phyloP scores from a whole-genome alignment of 257 asterid species.

The Solanum pimpinellifolium region DNA sequence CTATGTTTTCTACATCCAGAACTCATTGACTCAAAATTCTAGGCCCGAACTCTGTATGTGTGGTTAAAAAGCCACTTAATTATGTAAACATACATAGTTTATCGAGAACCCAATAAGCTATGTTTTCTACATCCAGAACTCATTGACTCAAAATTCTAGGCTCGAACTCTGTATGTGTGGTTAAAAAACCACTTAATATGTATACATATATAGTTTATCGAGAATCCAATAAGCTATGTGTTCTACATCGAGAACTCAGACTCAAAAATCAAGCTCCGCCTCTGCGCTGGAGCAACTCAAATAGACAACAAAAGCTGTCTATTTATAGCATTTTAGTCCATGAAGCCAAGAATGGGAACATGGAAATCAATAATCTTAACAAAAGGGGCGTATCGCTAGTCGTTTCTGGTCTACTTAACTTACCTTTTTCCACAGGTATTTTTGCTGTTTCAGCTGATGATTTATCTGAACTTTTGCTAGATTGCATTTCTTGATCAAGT shows the following conservation, averaged over 20 bases:
- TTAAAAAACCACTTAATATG: too few relatives aligned
- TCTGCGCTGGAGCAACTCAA: background rate
- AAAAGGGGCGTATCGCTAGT: slow-evolving; percentile 32
- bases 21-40: too few relatives aligned
- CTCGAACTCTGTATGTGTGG: too few relatives aligned
- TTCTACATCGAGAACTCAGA: background rate
- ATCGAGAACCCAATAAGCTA: too few relatives aligned
- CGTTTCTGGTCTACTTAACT: slow-evolving; percentile 4
- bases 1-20: too few relatives aligned
- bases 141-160: too few relatives aligned
- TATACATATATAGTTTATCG: background rate
- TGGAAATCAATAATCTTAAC: slow-evolving; percentile 47
- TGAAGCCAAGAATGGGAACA: slow-evolving; percentile 61
- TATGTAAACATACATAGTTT: too few relatives aligned
- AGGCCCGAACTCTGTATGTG: too few relatives aligned
- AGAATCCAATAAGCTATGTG: background rate
- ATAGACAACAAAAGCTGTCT: background rate
- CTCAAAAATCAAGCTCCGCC: background rate
- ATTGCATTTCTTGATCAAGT: slow-evolving; percentile 26
- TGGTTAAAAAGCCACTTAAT: too few relatives aligned
- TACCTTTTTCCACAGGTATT: slow-evolving; percentile 13
- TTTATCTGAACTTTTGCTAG: slow-evolving; percentile 6
- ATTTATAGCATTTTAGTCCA: slow-evolving; percentile 39
- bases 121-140: too few relatives aligned
- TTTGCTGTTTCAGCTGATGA: slow-evolving; percentile 11